A percentile compares a stretch with the other conserved stretches of the same genome.
These are phyloP conservation scores for Aspergillus incahuasiensis DNA, from an alignment of 495 filamentous ascomycete genomes.

Conservation along the genomic window DNA sequence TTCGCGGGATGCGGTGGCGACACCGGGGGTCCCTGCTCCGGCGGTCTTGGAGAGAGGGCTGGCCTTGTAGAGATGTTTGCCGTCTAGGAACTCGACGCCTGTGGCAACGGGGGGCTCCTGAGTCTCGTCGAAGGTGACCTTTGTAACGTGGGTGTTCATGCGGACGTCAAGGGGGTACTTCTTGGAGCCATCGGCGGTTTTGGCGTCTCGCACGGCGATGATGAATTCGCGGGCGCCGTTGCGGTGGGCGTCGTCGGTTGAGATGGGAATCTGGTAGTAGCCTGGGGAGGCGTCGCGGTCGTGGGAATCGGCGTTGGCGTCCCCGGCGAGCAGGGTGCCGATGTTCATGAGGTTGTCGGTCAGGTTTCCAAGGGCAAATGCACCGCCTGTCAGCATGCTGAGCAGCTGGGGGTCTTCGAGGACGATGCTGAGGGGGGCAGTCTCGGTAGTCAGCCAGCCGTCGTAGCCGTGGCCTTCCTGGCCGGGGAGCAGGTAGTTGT, in stretches of 20 bases:
- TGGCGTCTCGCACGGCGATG: slow-evolving; percentile 45
- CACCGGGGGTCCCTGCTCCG: slow-evolving; percentile 37
- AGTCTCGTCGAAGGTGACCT: slow-evolving; percentile 49
- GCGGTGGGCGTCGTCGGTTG: slow-evolving; percentile 42
- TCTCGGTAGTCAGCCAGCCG: slow-evolving; percentile 52
- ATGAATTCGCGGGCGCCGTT: slow-evolving; percentile 53
- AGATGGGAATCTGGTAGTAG: slow-evolving; percentile 52
- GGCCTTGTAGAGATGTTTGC: slow-evolving; percentile 55
- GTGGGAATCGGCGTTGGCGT: slow-evolving; percentile 51
- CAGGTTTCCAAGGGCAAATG: slow-evolving; percentile 43
- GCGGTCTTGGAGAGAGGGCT: slow-evolving; percentile 35
- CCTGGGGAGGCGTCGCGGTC: slow-evolving; percentile 36
- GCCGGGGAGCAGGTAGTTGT: slow-evolving; percentile 44
- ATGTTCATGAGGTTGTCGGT: slow-evolving; percentile 37
- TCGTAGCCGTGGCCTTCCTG: slow-evolving; percentile 50
- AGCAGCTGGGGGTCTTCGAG: slow-evolving; percentile 50
- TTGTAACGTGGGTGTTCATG: slow-evolving; percentile 57
- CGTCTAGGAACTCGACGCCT: slow-evolving; percentile 61
- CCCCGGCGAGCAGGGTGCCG: slow-evolving; percentile 41
- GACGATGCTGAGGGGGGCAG: slow-evolving; percentile 43
- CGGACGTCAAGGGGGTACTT: slow-evolving; percentile 51
- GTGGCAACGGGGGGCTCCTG: slow-evolving; percentile 42
- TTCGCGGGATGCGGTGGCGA: slow-evolving; percentile 48
- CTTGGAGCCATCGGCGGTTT: slow-evolving; percentile 46
- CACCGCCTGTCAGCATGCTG: slow-evolving; percentile 45